Base-by-base conservation (phyloP, 768 basidiomycete species). In the Dioszegia hungarica region DNA sequence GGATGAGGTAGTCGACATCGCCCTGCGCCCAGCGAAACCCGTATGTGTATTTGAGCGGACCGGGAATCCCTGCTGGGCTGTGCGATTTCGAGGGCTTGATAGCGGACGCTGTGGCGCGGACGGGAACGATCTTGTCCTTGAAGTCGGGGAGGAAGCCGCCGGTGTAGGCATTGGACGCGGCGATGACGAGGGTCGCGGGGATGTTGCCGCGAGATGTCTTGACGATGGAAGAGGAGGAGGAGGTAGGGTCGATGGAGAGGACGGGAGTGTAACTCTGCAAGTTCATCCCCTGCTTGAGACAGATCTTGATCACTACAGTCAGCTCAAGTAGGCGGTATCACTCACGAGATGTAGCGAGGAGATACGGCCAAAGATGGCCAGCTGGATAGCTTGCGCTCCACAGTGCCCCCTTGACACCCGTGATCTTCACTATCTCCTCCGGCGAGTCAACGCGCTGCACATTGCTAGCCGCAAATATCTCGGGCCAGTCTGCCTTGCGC, bases 111-210 rank as follows among this genome's bases (percentile, higher is more conserved):
- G 67, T 61, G 14, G 64, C 67, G 34, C 67, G 51, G 3, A 68
- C 64, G 20, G 69, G 69, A 24, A 61, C 54, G 36, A 71, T 66
- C 1, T 55, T 36, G 6, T 40, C 28, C 34, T 54, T 66, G 41
- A 91, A 73, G 54, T 84, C 81, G 0, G 88, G 87, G 15, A 95
- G 79, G 44, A 94, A 82, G 63, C 87, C 81, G 1, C 85, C 82
- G 5, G 86, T 82, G 60, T 92, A 92, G 0, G 79, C 92, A 64
- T 95, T 95, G 12, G 89, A 90, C 0, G 89, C 89, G 67, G 92
- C 88, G 5, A 95, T 77, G 38, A 94, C 81, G 51, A 84, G 82
- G 20, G 79, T 72, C 61, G 86, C 84, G 4, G 70, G 33, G 28
- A 90, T 73, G 1, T 66, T 58, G 0, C 91, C 89, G 15, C 89